These are phyloP conservation scores for Fragilariopsis cylindrus DNA, from an alignment of 108 stramenopile species.

Conservation along the genomic window DNA sequence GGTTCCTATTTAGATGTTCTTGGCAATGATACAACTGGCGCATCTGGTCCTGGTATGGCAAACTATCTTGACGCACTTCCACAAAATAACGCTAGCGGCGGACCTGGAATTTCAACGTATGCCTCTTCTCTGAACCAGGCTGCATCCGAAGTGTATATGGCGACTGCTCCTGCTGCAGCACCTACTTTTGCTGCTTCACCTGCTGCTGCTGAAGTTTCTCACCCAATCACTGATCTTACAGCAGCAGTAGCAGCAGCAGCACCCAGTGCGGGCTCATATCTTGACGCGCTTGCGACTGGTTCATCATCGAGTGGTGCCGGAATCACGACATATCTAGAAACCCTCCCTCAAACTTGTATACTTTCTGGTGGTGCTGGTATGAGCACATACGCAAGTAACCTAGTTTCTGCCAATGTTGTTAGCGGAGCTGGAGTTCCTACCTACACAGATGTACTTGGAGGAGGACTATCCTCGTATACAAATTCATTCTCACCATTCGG, in stretches of 20 bases:
- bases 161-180: constrained; percentile 16
- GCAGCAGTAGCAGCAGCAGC: constrained; percentile 1
- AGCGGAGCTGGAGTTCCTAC: constrained; percentile 29
- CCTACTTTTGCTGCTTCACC: constrained; percentile 8
- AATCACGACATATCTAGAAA: constrained; percentile 30
- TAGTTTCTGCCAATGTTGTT: constrained; percentile 9
- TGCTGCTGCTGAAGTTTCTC: not conserved
- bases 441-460: constrained; percentile 24
- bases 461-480: constrained; percentile 20
- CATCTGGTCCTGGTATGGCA: constrained; percentile 31
- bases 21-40: constrained; percentile 11
- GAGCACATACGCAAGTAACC: constrained; percentile 10
- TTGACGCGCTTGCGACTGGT: constrained; percentile 21
- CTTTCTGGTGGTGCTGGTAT: constrained; percentile 32
- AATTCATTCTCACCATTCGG: constrained; percentile 24
- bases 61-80: constrained; percentile 35
- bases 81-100: constrained; percentile 7
- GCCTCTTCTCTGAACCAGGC: constrained; percentile 11
- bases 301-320: constrained; percentile 26
- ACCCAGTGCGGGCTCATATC: constrained; percentile 23
- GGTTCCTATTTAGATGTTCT: constrained; percentile 9
- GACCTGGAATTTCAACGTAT: constrained; percentile 28
- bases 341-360: constrained; percentile 11
- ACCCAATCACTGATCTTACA: not conserved
- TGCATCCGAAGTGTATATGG: constrained; percentile 10